A percentile compares a stretch with the other conserved stretches of the same genome.
These are phyloP conservation scores for Linnemannia zychae DNA, from an alignment of 192 early-diverging fungal species.

Conservation along the genomic window DNA sequence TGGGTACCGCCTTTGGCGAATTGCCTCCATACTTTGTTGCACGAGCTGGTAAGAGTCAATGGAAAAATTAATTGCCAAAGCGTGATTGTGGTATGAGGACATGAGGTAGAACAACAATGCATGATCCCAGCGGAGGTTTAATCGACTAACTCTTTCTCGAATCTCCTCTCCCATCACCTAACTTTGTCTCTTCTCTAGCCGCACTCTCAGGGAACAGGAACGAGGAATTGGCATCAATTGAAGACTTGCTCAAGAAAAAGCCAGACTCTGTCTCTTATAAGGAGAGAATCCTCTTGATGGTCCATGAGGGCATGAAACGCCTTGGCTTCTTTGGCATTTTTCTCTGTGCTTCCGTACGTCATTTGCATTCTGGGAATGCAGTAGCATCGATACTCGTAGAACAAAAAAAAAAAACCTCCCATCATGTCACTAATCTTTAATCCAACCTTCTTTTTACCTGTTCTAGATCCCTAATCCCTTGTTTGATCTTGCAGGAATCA, in stretches of 20 bases:
- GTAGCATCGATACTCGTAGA: too few relatives aligned
- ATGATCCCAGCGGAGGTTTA: not conserved
- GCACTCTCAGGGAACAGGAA: slow-evolving; percentile 68
- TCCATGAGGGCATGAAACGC: slow-evolving; percentile 79
- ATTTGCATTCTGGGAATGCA: too few relatives aligned
- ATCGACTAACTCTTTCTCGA: not conserved
- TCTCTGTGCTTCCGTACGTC: slow-evolving; percentile 85
- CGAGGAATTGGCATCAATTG: slow-evolving; percentile 60
- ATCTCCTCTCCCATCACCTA: not conserved
- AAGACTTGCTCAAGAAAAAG: slow-evolving; percentile 61
- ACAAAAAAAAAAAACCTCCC: too few relatives aligned
- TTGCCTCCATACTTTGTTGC: slow-evolving; percentile 97
- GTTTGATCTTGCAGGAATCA: slow-evolving; percentile 96
- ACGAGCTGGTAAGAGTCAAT: slow-evolving; percentile 71
- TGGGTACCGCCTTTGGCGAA: slow-evolving; percentile 94
- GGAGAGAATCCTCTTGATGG: slow-evolving; percentile 73
- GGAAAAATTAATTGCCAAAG: not conserved
- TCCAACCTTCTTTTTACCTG: too few relatives aligned
- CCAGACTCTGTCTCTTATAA: slow-evolving; percentile 70
- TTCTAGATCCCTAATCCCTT: slow-evolving; percentile 97
- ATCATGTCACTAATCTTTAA: too few relatives aligned
- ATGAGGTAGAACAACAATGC: not conserved
- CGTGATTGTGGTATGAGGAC: not conserved
- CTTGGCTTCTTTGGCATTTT: slow-evolving; percentile 94
- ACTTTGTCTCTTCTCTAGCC: slow-evolving; percentile 39